These are phyloP conservation scores for Coprinopsis strossmayeri DNA, from an alignment of 768 basidiomycete genomes.

Conservation along the genomic window DNA sequence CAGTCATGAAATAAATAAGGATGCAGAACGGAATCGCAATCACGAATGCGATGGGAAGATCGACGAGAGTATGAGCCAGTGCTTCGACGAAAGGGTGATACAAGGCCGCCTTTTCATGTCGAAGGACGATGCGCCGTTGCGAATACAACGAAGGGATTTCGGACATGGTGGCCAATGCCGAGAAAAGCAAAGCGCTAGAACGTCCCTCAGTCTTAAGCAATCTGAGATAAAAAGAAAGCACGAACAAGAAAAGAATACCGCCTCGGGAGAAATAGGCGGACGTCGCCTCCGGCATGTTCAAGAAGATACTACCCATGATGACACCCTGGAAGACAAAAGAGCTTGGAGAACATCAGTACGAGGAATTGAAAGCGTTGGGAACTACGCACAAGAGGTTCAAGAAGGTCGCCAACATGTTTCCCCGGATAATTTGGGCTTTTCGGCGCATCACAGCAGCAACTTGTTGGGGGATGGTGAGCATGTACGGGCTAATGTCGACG, in stretches of 20 bases:
- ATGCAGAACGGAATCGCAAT: conserved; percentile 38
- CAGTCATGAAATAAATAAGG: conserved; percentile 57
- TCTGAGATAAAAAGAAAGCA: conserved; percentile 1
- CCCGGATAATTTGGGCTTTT: conserved; percentile 37
- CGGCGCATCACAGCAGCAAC: conserved; percentile 38
- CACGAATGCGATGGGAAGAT: conserved; percentile 47
- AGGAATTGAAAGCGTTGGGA: neutral
- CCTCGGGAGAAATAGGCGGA: conserved; percentile 62
- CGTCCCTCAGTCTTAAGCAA: neutral
- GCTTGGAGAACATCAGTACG: conserved; percentile 21
- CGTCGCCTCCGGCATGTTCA: conserved; percentile 43
- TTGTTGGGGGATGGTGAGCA: conserved; percentile 39
- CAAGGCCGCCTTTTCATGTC: conserved; percentile 54
- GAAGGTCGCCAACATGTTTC: conserved; percentile 30
- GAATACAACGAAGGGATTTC: conserved; percentile 56
- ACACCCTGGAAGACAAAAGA: conserved; percentile 43
- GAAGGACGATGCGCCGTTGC: conserved; percentile 54
- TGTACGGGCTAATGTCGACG: conserved; percentile 31
- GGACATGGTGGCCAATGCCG: conserved; percentile 53
- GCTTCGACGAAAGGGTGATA: conserved; percentile 36
- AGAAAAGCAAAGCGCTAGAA: conserved; percentile 48
- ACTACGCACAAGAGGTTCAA: conserved; percentile 25
- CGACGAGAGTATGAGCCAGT: conserved; percentile 53
- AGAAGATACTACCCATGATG: conserved; percentile 58
- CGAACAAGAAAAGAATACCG: conserved; percentile 66